These are phyloP conservation scores for Calonectria fujianensis DNA, from an alignment of 2,329 filamentous ascomycete genomes.

Conservation along the genomic window DNA sequence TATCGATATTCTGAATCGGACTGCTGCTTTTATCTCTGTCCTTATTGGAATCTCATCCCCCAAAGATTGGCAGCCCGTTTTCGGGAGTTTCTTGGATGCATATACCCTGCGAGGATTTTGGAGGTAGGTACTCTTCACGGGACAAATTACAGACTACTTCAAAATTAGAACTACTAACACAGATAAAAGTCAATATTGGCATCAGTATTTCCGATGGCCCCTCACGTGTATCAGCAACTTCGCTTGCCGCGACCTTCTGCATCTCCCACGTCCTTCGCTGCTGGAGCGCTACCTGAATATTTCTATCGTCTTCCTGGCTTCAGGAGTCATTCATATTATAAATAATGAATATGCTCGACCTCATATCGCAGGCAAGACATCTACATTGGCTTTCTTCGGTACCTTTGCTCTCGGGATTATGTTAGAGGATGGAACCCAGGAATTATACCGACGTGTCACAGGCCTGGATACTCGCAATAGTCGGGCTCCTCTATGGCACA, in stretches of 20 bases:
- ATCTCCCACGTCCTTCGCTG: background rate
- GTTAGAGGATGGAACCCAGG: background rate
- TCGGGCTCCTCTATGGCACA: background rate
- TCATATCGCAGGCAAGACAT: background rate
- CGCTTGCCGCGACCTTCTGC: background rate
- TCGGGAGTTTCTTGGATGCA: background rate
- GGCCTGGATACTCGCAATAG: background rate
- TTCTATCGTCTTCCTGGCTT: background rate
- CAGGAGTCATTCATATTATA: background rate
- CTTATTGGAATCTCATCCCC: background rate
- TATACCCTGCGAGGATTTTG: conserved; percentile 6
- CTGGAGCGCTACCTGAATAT: background rate
- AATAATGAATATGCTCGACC: background rate
- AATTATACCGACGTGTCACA: background rate
- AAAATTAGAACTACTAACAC: background rate
- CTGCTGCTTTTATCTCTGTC: background rate
- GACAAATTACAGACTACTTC: background rate
- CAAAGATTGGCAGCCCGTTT: background rate
- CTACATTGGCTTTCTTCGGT: background rate
- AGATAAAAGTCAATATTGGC: background rate
- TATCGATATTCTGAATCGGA: conserved; percentile 1
- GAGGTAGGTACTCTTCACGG: background rate
- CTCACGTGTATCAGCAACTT: conserved; percentile 1
- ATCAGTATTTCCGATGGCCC: conserved; percentile 19
- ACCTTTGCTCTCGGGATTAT: background rate